Conservation (phyloP, 306 rosid genomes). For the Phaseolus lunatus region DNA sequence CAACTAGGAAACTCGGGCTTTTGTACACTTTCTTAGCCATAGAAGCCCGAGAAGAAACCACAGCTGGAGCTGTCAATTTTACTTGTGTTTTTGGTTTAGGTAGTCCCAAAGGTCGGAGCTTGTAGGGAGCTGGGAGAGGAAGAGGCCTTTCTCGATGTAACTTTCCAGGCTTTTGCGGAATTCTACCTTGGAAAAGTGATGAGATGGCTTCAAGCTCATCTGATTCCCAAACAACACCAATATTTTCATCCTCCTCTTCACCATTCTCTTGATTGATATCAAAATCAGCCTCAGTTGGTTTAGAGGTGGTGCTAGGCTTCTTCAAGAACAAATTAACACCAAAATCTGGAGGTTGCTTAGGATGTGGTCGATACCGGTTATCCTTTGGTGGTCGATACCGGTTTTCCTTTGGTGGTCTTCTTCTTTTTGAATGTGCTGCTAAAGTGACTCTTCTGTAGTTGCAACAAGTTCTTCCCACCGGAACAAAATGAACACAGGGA, state of each 20-base stretch:
- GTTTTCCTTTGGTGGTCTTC: too few species aligned
- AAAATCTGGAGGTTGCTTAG: conserved; percentile 76
- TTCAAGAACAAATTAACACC: conserved; percentile 76
- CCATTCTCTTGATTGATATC: conserved; percentile 33
- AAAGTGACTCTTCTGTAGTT: conserved; percentile 38
- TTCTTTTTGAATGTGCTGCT: conserved; percentile 52
- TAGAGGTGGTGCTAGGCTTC: conserved; percentile 45
- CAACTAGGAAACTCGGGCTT: conserved; percentile 67
- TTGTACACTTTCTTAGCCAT: conserved; percentile 61
- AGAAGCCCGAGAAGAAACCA: conserved; percentile 53
- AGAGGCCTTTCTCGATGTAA: conserved; percentile 71
- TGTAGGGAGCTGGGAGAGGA: conserved; percentile 84
- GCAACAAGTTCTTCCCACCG: conserved; percentile 35
- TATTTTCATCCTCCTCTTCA: conserved; percentile 29
- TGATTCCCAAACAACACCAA: conserved; percentile 62
- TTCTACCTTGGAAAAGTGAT: conserved; percentile 83
- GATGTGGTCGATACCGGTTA: conserved; percentile 55
- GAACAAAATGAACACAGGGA: conserved; percentile 35
- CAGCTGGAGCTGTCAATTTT: conserved; percentile 52
- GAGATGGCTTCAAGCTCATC: conserved; percentile 85
- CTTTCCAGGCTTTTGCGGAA: conserved; percentile 84
- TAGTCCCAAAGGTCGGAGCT: conserved; percentile 73
- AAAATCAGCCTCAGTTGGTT: conserved; percentile 41
- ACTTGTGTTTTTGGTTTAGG: conserved; percentile 66
- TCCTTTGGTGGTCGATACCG: conserved; percentile 70